A percentile compares a stretch with the other conserved stretches of the same genome.
Evolutionary conservation across 2,329 filamentous ascomycete genomes (phyloP).

Genomic region (Furcasterigmium furcatum): DNA sequence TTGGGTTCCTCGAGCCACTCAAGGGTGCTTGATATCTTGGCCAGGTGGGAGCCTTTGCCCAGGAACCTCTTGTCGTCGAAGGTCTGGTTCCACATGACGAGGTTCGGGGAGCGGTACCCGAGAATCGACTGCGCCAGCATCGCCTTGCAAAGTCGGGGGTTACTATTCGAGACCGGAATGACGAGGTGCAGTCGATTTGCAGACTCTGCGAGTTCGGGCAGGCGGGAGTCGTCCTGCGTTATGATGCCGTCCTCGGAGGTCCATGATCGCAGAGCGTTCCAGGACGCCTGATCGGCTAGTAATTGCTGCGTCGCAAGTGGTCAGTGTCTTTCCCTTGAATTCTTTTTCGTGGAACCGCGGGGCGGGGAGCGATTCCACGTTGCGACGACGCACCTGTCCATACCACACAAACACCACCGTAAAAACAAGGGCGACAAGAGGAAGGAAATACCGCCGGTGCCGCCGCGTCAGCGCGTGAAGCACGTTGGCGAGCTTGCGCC

Average conservation of each 20-base stretch:
- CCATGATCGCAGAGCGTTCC: conserved; percentile 1
- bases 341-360: too few relatives aligned
- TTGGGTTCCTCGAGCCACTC: conserved; percentile 18
- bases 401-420: background rate
- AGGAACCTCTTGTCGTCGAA: conserved; percentile 1
- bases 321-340: background rate
- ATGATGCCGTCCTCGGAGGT: background rate
- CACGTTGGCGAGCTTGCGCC: background rate
- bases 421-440: conserved; percentile 1
- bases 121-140: conserved; percentile 3
- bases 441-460: background rate
- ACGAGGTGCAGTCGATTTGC: background rate
- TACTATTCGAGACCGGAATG: conserved; percentile 1
- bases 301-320: background rate
- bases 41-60: conserved; percentile 18
- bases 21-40: conserved; percentile 19
- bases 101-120: conserved; percentile 2
- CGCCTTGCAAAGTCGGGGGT: conserved; percentile 1
- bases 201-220: background rate
- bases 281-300: background rate
- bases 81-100: conserved; percentile 4
- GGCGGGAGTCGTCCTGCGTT: background rate
- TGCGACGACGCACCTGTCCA: background rate
- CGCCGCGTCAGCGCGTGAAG: background rate
- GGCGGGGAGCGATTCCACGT: too few relatives aligned